Percentiles rank a stretch among this genome's conserved stretches.
Evolutionary conservation across 306 rosid species (phyloP).

Genomic region (Dalbergia cultrata): DNA sequence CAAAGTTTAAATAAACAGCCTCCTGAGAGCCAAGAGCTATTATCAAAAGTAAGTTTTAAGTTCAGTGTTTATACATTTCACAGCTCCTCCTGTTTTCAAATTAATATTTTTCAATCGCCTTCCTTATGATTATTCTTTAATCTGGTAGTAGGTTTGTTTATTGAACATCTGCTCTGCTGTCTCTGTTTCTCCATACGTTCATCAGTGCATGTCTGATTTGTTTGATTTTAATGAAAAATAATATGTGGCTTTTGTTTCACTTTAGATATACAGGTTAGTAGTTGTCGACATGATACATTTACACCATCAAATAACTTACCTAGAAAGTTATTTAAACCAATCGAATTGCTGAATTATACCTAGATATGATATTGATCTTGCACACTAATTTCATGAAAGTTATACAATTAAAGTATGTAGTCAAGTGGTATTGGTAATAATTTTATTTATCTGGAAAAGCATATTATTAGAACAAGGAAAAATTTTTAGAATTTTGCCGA

Average conservation of each 20-base stretch:
- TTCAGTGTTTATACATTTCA: constrained; percentile 2
- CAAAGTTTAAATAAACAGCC: constrained; percentile 96
- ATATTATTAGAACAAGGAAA: no score
- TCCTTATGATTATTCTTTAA: constrained; percentile 16
- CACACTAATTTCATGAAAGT: no score
- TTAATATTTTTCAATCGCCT: constrained; percentile 1
- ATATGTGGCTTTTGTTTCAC: background rate
- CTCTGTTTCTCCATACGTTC: background rate
- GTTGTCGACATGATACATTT: no score
- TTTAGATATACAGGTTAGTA: background rate
- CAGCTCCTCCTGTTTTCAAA: background rate
- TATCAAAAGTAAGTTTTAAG: constrained; percentile 80
- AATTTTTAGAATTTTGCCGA: no score
- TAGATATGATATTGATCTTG: no score
- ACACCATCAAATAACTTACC: no score
- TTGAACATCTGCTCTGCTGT: constrained; percentile 7
- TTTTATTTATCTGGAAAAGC: no score
- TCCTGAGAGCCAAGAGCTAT: constrained; percentile 98
- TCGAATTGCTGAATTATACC: no score
- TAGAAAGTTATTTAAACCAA: no score
- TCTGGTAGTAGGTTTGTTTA: background rate
- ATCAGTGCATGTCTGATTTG: background rate
- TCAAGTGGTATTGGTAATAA: no score
- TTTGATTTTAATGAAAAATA: background rate
- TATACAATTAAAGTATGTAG: no score